A percentile compares a stretch with the other conserved stretches of the same genome.
Conservation (phyloP, 129 eudicot species). For the Oenanthe sinensis region DNA sequence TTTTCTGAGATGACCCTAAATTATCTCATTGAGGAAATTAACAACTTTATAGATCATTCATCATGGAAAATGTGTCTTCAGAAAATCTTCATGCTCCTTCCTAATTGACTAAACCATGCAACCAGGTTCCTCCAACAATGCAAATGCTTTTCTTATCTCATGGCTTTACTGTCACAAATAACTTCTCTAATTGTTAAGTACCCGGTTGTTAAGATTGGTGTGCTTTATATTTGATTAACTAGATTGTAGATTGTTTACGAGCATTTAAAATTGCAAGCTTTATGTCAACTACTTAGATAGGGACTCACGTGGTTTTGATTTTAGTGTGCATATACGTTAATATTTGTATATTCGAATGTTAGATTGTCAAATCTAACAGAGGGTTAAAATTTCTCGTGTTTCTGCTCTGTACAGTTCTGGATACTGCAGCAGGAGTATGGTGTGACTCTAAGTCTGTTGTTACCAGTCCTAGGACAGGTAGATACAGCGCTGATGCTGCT, state of each 20-base stretch:
- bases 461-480: conserved; percentile 86
- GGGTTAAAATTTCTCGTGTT: conserved; percentile 6
- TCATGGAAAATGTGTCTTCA: background rate
- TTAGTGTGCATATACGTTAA: background rate
- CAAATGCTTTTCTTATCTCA: background rate
- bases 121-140: background rate
- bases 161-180: background rate
- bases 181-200: background rate
- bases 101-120: background rate
- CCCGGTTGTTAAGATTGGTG: background rate
- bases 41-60: too few species aligned
- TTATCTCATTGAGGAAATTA: background rate
- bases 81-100: background rate
- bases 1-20: background rate
- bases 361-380: background rate
- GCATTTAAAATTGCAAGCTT: background rate
- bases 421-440: conserved; percentile 99
- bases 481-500: conserved; percentile 96
- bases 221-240: background rate
- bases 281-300: background rate
- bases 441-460: conserved; percentile 89
- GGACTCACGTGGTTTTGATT: background rate
- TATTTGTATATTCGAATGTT: too few species aligned
- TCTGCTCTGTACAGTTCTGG: conserved; percentile 54
- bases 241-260: background rate